These are phyloP conservation scores for Colletotrichum sp. DNA, from an alignment of 2,329 filamentous ascomycete genomes.

Conservation along the genomic window DNA sequence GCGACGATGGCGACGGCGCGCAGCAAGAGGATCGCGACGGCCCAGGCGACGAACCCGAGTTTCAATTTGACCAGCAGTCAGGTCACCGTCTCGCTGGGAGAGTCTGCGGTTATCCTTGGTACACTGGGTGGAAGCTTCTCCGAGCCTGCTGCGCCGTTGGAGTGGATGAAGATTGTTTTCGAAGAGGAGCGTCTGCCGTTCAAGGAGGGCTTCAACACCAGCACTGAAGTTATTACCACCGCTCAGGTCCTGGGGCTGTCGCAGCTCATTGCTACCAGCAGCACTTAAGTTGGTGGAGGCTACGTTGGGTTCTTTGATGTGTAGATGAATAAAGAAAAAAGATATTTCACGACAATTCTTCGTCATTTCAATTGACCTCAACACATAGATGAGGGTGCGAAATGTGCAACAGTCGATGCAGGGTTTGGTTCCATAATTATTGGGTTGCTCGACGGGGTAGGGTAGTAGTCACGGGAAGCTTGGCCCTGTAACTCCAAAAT, in stretches of 20 bases:
- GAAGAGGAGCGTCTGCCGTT: conserved; percentile 18
- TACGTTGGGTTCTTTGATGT: background rate
- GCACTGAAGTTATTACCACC: background rate
- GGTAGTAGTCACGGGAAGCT: background rate
- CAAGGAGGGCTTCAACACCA: conserved; percentile 7
- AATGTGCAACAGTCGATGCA: background rate
- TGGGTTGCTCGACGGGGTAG: background rate
- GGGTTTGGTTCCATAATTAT: background rate
- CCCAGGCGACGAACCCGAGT: conserved; percentile 15
- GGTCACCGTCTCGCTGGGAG: conserved; percentile 18
- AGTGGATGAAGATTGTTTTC: conserved; percentile 10
- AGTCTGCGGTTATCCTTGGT: conserved; percentile 23
- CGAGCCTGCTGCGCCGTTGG: conserved; percentile 7
- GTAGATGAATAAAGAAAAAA: background rate
- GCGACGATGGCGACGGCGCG: conserved; percentile 31
- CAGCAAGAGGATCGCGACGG: conserved; percentile 26
- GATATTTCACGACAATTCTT: background rate
- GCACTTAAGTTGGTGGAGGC: background rate
- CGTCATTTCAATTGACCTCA: accelerated
- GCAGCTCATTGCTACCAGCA: conserved; percentile 5
- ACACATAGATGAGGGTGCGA: background rate
- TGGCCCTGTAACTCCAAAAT: background rate
- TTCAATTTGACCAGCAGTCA: conserved; percentile 24
- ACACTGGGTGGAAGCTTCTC: conserved; percentile 20
- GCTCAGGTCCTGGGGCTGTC: conserved; percentile 10